phyloP scores from a whole-genome alignment of 192 early-diverging fungal genomes.

The Coemansia sp. region DNA sequence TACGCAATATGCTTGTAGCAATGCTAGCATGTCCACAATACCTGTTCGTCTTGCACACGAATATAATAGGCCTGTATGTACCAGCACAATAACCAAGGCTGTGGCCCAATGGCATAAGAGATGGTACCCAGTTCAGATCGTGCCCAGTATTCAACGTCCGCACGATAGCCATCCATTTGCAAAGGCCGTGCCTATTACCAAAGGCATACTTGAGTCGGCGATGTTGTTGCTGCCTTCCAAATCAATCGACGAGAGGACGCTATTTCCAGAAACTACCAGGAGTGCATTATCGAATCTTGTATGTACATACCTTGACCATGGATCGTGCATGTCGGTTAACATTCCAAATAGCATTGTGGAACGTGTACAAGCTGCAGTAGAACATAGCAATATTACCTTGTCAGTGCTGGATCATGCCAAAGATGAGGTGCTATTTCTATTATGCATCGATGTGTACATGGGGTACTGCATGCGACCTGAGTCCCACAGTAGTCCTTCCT shows the following conservation, averaged over 20 bases:
- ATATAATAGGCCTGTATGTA: background rate
- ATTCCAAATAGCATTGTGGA: slow-evolving; percentile 25
- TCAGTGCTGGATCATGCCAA: slow-evolving; percentile 45
- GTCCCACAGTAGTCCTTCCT: background rate
- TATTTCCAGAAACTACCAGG: slow-evolving; percentile 34
- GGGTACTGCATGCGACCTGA: slow-evolving; percentile 31
- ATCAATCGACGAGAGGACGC: slow-evolving; percentile 21
- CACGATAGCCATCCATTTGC: slow-evolving; percentile 22
- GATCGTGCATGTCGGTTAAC: slow-evolving; percentile 34
- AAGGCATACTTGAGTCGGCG: slow-evolving; percentile 44
- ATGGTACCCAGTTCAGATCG: slow-evolving; percentile 1
- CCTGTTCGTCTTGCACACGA: background rate
- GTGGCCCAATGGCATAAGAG: background rate
- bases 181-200: slow-evolving; percentile 25
- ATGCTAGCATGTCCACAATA: background rate
- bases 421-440: slow-evolving; percentile 42
- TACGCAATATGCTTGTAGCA: background rate
- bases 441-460: slow-evolving; percentile 42
- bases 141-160: slow-evolving; percentile 5
- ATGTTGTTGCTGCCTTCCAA: slow-evolving; percentile 23
- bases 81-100: background rate
- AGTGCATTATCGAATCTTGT: slow-evolving; percentile 25
- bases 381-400: slow-evolving; percentile 25
- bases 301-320: slow-evolving; percentile 25
- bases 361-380: slow-evolving; percentile 23